Conservation (phyloP, 306 rosid species). For the Trichosanthes truncata region DNA sequence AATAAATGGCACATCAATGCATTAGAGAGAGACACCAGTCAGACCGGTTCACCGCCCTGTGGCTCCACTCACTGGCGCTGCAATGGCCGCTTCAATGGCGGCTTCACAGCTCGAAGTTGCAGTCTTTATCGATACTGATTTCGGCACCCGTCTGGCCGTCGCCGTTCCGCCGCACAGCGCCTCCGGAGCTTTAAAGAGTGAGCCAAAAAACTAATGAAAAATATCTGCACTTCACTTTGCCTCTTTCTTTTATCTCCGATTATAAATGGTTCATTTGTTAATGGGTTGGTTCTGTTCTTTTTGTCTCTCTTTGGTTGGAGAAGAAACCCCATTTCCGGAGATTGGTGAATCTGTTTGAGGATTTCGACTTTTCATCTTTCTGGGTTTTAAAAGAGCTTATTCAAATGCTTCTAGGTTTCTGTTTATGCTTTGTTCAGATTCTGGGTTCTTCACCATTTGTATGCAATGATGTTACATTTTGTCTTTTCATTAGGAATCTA, state of each 20-base stretch:
- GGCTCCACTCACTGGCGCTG: not conserved
- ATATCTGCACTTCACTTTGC: not conserved
- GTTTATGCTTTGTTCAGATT: not conserved
- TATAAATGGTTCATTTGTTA: not conserved
- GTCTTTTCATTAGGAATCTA: not conserved
- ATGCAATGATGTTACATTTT: not conserved
- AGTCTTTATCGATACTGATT: constrained; percentile 53
- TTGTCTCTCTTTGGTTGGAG: not conserved
- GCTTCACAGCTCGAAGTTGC: constrained; percentile 25
- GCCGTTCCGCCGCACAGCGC: constrained; percentile 38
- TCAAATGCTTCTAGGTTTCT: not conserved
- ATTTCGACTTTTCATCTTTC: not conserved
- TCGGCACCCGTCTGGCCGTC: constrained; percentile 63
- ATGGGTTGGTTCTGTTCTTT: not conserved
- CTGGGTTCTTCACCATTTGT: not conserved
- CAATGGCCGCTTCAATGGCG: constrained; percentile 19
- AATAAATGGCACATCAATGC: not conserved
- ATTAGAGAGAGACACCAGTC: not conserved
- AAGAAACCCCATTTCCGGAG: not conserved
- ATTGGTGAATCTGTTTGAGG: not conserved
- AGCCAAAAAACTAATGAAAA: not conserved
- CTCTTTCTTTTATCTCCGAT: not conserved
- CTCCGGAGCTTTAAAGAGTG: constrained; percentile 55
- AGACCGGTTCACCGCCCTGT: not conserved
- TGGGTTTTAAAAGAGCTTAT: not conserved